A percentile compares a stretch with the other conserved stretches of the same genome.
These are phyloP conservation scores for Cyberlindnera japonica DNA, from an alignment of 805 yeast species.

Conservation along the genomic window DNA sequence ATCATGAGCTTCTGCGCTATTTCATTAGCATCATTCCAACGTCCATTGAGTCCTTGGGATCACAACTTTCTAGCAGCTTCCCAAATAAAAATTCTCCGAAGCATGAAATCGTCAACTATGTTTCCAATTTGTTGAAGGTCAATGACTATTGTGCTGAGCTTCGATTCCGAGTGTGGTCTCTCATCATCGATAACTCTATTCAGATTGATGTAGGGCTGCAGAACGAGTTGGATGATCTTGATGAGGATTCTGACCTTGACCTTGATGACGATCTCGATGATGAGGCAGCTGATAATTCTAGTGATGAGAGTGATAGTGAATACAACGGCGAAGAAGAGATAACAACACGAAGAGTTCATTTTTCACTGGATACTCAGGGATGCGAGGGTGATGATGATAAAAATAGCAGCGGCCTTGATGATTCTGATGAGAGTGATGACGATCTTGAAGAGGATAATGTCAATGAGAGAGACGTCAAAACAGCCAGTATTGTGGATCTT, in stretches of 20 bases:
- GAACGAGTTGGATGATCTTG: constrained; percentile 80
- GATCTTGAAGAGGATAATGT: constrained; percentile 40
- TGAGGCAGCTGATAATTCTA: constrained; percentile 25
- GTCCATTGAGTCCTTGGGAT: constrained; percentile 60
- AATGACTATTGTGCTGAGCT: constrained; percentile 73
- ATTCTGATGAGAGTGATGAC: constrained; percentile 25
- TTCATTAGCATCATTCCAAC: constrained; percentile 79
- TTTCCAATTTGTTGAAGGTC: constrained; percentile 56
- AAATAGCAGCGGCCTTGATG: constrained; percentile 41
- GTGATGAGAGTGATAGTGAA: constrained; percentile 28
- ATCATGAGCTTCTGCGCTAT: constrained; percentile 63
- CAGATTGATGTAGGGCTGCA: constrained; percentile 90
- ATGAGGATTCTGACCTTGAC: constrained; percentile 35
- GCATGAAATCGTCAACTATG: constrained; percentile 54
- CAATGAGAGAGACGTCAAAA: constrained; percentile 25
- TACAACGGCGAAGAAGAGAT: constrained; percentile 27
- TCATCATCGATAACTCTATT: constrained; percentile 74
- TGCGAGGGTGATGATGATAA: constrained; percentile 49
- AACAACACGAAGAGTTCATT: constrained; percentile 11
- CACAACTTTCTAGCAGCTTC: constrained; percentile 53
- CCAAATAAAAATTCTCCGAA: constrained; percentile 76
- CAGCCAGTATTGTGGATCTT: constrained; percentile 46
- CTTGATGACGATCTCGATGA: constrained; percentile 32
- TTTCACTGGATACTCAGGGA: constrained; percentile 34
- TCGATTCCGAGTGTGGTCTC: constrained; percentile 71